Conservation (phyloP, 768 basidiomycete species). For the Trametes maxima region DNA sequence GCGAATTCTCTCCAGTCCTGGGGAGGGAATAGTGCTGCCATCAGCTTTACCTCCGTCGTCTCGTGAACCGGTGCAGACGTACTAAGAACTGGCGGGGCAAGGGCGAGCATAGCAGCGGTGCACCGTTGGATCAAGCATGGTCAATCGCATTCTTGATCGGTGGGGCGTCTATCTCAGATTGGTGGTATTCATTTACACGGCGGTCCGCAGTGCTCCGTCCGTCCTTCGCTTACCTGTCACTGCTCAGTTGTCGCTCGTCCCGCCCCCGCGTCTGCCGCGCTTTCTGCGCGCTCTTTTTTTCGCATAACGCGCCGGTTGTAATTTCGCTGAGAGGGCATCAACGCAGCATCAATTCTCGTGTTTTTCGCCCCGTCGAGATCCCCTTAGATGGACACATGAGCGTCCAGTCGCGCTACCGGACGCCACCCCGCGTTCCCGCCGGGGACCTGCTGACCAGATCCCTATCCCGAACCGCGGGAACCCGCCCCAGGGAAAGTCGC, state of each 20-base stretch:
- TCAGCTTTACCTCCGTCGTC: too few relatives aligned
- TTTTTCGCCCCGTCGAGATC: constrained; percentile 8
- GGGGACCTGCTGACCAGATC: constrained; percentile 15
- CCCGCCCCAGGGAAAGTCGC: constrained; percentile 9
- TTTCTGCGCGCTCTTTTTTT: background rate
- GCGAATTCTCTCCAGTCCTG: background rate
- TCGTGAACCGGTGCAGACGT: background rate
- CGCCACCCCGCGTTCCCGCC: constrained; percentile 18
- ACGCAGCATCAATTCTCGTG: constrained; percentile 7
- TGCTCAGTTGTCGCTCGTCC: background rate
- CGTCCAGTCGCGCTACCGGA: constrained; percentile 2
- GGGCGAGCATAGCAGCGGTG: too few relatives aligned
- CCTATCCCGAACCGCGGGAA: constrained; percentile 11
- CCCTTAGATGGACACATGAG: constrained; percentile 11
- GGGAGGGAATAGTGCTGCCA: background rate
- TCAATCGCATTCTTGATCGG: too few relatives aligned
- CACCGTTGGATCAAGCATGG: too few relatives aligned
- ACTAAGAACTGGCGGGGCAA: background rate
- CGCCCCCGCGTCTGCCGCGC: background rate
- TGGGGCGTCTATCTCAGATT: constrained; percentile 13
- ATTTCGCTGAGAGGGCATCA: constrained; percentile 5
- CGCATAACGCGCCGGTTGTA: background rate
- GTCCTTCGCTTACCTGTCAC: background rate
- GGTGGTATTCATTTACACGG: constrained; percentile 10
- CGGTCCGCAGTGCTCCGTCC: constrained; percentile 11